Evolutionary conservation across 352 stramenopile genomes (phyloP).

Genomic region (Poterioochromonas sp.): DNA sequence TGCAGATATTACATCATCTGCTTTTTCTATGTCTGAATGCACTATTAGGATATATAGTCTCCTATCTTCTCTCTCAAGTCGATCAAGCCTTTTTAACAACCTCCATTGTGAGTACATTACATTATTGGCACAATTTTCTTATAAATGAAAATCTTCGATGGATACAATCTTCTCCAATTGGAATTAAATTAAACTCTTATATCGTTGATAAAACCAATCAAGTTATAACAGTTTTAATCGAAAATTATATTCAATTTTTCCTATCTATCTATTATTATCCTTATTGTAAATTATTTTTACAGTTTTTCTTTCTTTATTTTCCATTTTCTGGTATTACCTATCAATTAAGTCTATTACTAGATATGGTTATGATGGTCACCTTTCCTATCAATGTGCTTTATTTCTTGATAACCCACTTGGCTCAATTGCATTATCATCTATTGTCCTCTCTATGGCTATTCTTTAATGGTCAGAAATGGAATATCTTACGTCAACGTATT

Average conservation of each 20-base stretch:
- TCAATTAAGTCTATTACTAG: neutral
- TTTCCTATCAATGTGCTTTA: neutral
- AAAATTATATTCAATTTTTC: neutral
- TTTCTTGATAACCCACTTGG: constrained; percentile 1
- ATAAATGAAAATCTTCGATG: too few relatives aligned
- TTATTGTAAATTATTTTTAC: neutral
- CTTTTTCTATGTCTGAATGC: too few relatives aligned
- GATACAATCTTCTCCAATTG: neutral
- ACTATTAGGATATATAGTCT: too few relatives aligned
- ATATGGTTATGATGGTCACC: neutral
- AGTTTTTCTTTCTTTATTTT: neutral
- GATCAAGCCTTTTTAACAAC: too few relatives aligned
- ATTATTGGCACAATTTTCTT: too few relatives aligned
- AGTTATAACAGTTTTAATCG: neutral
- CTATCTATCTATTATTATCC: neutral
- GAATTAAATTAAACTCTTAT: neutral
- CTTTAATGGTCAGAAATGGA: neutral
- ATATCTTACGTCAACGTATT: neutral
- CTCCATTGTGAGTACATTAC: too few relatives aligned
- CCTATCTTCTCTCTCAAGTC: too few relatives aligned
- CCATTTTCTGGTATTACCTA: neutral
- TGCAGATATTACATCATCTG: too few relatives aligned
- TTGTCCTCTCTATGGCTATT: neutral
- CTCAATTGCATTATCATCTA: too few relatives aligned
- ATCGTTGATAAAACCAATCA: neutral